Base-by-base conservation (phyloP, 441 rosid species). In the Erysimum pusillum region DNA sequence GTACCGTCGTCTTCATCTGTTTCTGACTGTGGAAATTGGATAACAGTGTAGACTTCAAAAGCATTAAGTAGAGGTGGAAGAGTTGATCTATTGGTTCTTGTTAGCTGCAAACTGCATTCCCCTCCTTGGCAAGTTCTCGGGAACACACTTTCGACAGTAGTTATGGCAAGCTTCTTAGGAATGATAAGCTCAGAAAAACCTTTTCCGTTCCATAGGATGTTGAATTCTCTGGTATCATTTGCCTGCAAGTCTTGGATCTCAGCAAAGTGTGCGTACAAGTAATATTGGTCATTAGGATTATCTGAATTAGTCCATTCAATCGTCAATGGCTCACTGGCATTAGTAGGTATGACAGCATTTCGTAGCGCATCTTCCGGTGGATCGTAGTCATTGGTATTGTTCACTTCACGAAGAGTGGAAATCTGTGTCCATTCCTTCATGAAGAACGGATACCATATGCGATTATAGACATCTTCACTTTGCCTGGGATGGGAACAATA, bases 1-100 rank as follows among this genome's bases (percentile, higher is more conserved):
- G n/a, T 77, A 77, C 81, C 77, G 0, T 77, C 77, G 6, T 0
- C 66, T 58, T 51, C 69, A 42, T 77, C 4, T 18, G 81, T 77
- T 72, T 51, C 81, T 0, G 77, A 34, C 56, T 72, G 81, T 1
- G 77, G 81, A 66, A 78, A 72, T 69, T 36, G 81, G 42, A 87
- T 83, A 79, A 4, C 85, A 20, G 38, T 71, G 71, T 2, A 87
- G 73, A 75, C 76, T 68, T 76, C 85, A 34, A 15, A 2, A 80
- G 62, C 90, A 79, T 82, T 85, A 70, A 32, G 46, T 59, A 58
- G 84, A 82, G 65, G 74, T 20, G 79, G 77, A 48, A 63, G 85
- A 28, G 42, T 85, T 79, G 74, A 82, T n/a, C 58, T 83, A 67
- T 73, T 72, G 63, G 64, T 79, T 83, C 69, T 78, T 34, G 1